A percentile compares a stretch with the other conserved stretches of the same genome.
Evolutionary conservation across 345 rosid genomes (phyloP).

Genomic region (Eutrema yunnanense): DNA sequence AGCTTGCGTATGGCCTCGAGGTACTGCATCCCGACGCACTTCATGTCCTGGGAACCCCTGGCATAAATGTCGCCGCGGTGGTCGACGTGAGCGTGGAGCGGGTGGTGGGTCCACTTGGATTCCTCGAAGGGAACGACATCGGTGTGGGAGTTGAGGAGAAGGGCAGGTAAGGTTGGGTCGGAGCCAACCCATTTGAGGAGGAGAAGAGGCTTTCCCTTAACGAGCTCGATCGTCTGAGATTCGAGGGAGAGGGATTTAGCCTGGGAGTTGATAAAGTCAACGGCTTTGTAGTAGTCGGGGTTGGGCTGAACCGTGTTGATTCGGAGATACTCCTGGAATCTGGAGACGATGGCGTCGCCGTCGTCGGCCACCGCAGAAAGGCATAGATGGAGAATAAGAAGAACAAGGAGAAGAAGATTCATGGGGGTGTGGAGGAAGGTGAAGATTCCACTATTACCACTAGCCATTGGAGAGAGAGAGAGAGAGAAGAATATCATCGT

Average conservation of each 20-base stretch:
- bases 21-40: conserved; percentile 95
- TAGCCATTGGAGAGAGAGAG: not conserved
- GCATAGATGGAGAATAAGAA: not conserved
- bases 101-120: conserved; percentile 72
- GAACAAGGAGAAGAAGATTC: not conserved
- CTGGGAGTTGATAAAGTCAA: conserved; percentile 56
- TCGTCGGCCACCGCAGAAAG: not conserved
- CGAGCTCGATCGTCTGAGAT: conserved; percentile 54
- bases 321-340: conserved; percentile 83
- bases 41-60: conserved; percentile 98
- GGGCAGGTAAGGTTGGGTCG: conserved; percentile 51
- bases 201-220: conserved; percentile 56
- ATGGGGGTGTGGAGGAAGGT: not conserved
- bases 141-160: conserved; percentile 91
- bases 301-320: conserved; percentile 85
- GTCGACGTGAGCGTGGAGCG: conserved; percentile 74
- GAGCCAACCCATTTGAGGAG: conserved; percentile 82
- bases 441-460: not conserved
- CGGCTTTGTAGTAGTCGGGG: conserved; percentile 56
- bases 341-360: conserved; percentile 36
- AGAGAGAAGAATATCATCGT: too few species aligned
- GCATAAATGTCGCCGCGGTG: conserved; percentile 64
- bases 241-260: conserved; percentile 66
- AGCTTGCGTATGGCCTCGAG: conserved; percentile 77
- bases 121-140: conserved; percentile 85